A percentile compares a stretch with the other conserved stretches of the same genome.
Conservation (phyloP, 768 basidiomycete genomes). For the Psilocybe subaeruginosa region DNA sequence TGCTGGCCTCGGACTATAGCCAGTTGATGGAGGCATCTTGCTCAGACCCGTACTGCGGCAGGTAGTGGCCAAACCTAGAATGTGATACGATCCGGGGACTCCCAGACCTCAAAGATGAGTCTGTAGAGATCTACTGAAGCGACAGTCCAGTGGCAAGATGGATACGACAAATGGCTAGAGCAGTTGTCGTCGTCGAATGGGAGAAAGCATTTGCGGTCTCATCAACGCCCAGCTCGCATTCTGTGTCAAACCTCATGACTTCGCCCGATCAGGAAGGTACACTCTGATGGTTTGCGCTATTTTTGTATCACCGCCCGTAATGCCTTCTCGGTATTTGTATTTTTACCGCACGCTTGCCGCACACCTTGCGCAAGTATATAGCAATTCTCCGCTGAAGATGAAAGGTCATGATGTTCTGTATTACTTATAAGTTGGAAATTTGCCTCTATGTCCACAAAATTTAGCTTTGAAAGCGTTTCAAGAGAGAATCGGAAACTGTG, state of each 20-base stretch:
- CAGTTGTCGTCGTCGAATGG: conserved; percentile 8
- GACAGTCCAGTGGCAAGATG: neutral
- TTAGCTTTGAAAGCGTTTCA: no score
- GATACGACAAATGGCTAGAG: neutral
- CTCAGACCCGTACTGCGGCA: conserved; percentile 5
- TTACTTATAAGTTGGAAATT: no score
- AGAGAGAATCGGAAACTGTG: no score
- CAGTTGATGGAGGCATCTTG: conserved; percentile 22
- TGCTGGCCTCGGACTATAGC: conserved; percentile 23
- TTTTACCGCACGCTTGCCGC: no score
- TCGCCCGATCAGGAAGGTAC: conserved; percentile 22
- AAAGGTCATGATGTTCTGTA: no score
- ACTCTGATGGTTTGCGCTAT: conserved; percentile 10
- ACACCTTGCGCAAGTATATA: no score
- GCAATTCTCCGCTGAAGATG: no score
- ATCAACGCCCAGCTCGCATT: conserved; percentile 16
- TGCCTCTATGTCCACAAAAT: no score
- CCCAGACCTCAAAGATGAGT: neutral
- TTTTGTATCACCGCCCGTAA: conserved; percentile 4
- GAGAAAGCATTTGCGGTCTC: conserved; percentile 3
- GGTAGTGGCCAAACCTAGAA: neutral
- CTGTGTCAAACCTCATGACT: conserved; percentile 26
- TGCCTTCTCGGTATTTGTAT: neutral
- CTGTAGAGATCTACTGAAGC: neutral
- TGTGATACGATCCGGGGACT: neutral